phyloP scores from a whole-genome alignment of 106 monocot species.

The Agapanthus africanus region DNA sequence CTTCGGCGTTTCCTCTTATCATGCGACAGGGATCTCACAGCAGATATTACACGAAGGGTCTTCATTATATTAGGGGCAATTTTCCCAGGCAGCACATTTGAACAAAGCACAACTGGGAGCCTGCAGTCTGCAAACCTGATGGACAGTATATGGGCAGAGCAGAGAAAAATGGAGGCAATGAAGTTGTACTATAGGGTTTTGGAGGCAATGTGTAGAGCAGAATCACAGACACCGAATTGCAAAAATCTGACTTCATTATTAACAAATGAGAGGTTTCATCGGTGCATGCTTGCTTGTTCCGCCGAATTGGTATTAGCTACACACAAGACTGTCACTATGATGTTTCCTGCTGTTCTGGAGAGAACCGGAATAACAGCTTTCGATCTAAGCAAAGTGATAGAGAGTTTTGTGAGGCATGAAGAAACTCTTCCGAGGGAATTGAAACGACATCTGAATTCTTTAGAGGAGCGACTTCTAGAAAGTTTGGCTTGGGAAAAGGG shows the following conservation, averaged over 20 bases:
- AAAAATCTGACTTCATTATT: constrained; percentile 69
- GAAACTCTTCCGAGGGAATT: constrained; percentile 94
- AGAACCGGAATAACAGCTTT: constrained; percentile 94
- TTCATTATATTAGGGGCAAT: constrained; percentile 73
- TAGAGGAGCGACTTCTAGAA: constrained; percentile 89
- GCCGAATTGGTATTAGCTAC: constrained; percentile 95
- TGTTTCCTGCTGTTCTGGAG: constrained; percentile 86
- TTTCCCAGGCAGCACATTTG: constrained; percentile 55
- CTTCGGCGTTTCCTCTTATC: constrained; percentile 63
- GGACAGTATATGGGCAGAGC: constrained; percentile 92
- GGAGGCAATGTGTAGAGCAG: constrained; percentile 86
- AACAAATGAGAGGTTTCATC: constrained; percentile 82
- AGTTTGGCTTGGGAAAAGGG: constrained; percentile 98
- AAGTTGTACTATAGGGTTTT: constrained; percentile 90
- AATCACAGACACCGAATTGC: constrained; percentile 57
- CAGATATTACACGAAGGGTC: constrained; percentile 57
- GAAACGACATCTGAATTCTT: constrained; percentile 80
- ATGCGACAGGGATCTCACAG: constrained; percentile 57
- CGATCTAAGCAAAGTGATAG: constrained; percentile 93
- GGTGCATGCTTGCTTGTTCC: constrained; percentile 97
- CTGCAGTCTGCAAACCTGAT: constrained; percentile 44
- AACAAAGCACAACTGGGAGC: constrained; percentile 27
- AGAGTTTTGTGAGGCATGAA: constrained; percentile 91
- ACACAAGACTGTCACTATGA: constrained; percentile 84
- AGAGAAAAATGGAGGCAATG: constrained; percentile 83